phyloP scores from a whole-genome alignment of 1,139 yeast genomes.

The Diutina ranongensis region DNA sequence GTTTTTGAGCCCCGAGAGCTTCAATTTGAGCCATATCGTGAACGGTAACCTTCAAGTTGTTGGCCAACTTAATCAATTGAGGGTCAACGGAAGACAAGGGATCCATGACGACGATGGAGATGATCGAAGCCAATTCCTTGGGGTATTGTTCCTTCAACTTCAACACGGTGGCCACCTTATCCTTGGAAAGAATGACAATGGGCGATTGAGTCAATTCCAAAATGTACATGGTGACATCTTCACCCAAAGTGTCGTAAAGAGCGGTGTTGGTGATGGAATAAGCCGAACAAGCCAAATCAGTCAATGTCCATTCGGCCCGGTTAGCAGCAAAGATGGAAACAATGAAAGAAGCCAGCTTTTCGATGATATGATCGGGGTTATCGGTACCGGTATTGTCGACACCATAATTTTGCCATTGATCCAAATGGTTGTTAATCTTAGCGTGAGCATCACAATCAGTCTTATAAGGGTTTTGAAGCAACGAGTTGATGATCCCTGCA shows the following conservation, averaged over 20 bases:
- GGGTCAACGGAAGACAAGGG: constrained; percentile 7
- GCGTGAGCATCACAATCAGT: neutral
- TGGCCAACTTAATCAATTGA: neutral
- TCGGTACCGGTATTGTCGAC: constrained; percentile 1
- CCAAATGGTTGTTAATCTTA: neutral
- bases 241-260: constrained; percentile 30
- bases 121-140: constrained; percentile 4
- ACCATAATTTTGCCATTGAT: neutral
- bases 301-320: constrained; percentile 27
- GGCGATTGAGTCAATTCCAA: constrained; percentile 26
- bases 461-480: constrained; percentile 3
- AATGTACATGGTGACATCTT: constrained; percentile 22
- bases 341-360: constrained; percentile 17
- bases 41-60: neutral
- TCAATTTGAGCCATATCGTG: constrained; percentile 6
- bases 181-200: constrained; percentile 21
- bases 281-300: constrained; percentile 27
- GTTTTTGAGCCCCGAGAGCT: constrained; percentile 1
- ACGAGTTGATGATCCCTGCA: constrained; percentile 4
- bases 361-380: constrained; percentile 4
- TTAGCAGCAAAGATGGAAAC: constrained; percentile 25
- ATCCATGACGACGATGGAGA: constrained; percentile 4
- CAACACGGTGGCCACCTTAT: constrained; percentile 18
- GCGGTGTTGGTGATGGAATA: constrained; percentile 28
- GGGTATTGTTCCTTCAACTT: constrained; percentile 16